Evolutionary conservation across 2,329 filamentous ascomycete genomes (phyloP), one percentile per base, ranked within the genome.

Genomic region (Stemphylium vesicarium): DNA sequence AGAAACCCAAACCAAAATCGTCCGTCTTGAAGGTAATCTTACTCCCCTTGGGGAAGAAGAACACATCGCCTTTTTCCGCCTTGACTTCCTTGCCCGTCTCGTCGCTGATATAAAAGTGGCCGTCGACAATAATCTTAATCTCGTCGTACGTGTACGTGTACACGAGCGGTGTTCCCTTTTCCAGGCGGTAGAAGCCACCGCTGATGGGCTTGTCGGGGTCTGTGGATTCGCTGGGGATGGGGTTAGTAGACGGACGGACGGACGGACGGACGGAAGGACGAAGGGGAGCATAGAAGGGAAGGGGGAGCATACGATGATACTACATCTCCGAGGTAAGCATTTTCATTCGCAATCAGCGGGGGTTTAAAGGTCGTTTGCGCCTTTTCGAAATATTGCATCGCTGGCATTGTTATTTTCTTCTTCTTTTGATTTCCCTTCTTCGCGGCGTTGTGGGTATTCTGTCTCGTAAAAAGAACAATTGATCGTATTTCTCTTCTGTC

Each of bases 51-150:
- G 86, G 86, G 68, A 89, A 89, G 71, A 85, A 86, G 63, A 90
- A 88, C 42, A 88, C 85, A 71, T 90, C 88, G 0, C 88, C 88
- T 7, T 82, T 79, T 29, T 76, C 79, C 8, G 84, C 87, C 46
- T 81, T 80, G 20, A 87, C 85, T 61, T 81, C 82, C 63, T 83
- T 79, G 33, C 86, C 87, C 1, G 84, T 84, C 70, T 83, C 83
- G 61, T 89, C 87, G 26, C 51, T 79, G 65, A 90, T 88, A 57
- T 85, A 82, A 67, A 86, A 88, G 62, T 84, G 80, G 12, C 87
- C 88, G 64, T 89, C 87, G 9, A 90, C 75, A 60, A 90, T 87
- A 69, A 90, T 88, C 79, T 90, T 90, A 84, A 88, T 88, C 78
- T 90, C 88, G 67, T 90, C 83, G 74, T 89, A 90, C 36, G 80